phyloP scores from a whole-genome alignment of 805 yeast species.

The Teunomyces tritomae region DNA sequence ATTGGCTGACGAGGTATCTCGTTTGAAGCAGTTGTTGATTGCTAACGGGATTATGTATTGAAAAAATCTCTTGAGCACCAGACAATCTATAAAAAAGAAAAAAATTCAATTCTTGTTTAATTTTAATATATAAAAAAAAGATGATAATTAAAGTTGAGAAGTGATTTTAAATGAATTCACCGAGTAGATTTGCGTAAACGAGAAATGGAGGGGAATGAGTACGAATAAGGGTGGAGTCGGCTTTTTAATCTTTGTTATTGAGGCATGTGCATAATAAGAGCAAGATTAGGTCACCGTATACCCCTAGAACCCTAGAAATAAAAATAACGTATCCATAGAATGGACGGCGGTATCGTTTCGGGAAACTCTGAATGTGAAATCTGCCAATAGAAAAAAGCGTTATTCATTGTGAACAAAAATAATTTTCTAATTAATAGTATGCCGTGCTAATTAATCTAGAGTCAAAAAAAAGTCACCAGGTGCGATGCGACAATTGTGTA shows the following conservation, averaged over 20 bases:
- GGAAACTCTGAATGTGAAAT: background rate
- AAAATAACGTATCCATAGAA: background rate
- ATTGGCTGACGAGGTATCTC: constrained; percentile 61
- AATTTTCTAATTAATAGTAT: background rate
- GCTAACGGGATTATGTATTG: constrained; percentile 6
- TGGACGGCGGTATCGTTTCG: background rate
- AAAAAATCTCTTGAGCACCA: background rate
- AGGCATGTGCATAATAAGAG: no score
- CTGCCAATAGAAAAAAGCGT: background rate
- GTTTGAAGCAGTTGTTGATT: constrained; percentile 51
- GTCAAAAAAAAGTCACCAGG: constrained; percentile 2
- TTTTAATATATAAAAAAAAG: background rate
- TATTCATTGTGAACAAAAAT: background rate
- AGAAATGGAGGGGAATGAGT: no score
- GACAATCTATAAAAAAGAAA: background rate
- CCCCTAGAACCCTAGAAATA: no score
- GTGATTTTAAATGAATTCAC: background rate
- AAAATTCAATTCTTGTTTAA: constrained; percentile 2
- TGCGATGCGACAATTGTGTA: background rate
- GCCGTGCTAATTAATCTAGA: background rate
- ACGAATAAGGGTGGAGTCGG: background rate
- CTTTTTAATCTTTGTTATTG: no score
- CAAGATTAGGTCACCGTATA: no score
- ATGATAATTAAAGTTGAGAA: background rate
- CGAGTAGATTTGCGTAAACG: no score